Conservation (phyloP, 768 basidiomycete genomes). For the Lentinula sp. region DNA sequence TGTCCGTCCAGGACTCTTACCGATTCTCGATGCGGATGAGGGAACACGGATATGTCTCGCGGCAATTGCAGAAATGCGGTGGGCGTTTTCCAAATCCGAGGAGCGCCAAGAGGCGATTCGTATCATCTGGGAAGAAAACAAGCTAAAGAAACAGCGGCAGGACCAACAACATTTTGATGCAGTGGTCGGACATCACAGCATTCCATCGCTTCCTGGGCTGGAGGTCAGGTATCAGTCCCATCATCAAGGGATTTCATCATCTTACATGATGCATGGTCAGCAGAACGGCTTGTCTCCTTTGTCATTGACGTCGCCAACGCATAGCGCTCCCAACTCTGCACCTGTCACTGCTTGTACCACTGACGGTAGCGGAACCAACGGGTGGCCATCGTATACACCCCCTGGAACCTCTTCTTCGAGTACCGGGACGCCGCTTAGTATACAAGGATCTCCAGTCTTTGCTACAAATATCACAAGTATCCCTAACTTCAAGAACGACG, state of each 20-base stretch:
- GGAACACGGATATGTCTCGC: conserved; percentile 54
- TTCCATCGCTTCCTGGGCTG: not conserved
- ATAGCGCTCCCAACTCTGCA: conserved; percentile 32
- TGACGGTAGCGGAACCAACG: conserved; percentile 39
- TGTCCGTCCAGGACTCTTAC: conserved; percentile 3
- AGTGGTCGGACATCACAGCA: not conserved
- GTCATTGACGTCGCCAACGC: conserved; percentile 12
- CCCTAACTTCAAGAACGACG: conserved; percentile 26
- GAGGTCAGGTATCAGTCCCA: conserved; percentile 13
- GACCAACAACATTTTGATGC: not conserved
- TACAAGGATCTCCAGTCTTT: conserved; percentile 37
- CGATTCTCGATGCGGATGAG: conserved; percentile 30
- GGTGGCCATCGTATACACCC: conserved; percentile 61
- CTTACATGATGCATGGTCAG: conserved; percentile 17
- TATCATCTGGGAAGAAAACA: conserved; percentile 43
- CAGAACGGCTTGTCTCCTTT: not conserved
- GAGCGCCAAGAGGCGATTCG: conserved; percentile 63
- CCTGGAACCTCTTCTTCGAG: conserved; percentile 51
- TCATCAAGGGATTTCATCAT: conserved; percentile 8
- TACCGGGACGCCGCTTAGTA: conserved; percentile 34
- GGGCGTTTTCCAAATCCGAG: conserved; percentile 72
- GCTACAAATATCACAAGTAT: conserved; percentile 22
- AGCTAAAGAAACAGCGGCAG: conserved; percentile 21
- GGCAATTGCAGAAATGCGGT: conserved; percentile 77
- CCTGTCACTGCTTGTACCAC: conserved; percentile 45